Conservation (phyloP, 768 basidiomycete species). For the Neoboletus subvelutipes region DNA sequence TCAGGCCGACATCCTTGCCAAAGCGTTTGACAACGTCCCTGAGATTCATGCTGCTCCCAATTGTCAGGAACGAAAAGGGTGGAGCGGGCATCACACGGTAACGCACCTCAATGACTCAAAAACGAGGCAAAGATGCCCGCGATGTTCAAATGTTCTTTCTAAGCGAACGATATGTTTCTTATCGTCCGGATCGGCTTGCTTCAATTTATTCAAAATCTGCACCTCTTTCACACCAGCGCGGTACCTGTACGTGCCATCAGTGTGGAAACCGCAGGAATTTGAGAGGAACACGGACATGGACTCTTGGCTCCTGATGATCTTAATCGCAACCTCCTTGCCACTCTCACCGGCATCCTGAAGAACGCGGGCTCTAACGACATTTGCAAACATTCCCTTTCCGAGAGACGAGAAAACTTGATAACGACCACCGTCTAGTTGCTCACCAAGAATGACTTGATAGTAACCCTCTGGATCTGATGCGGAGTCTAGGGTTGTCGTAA, state of each 20-base stretch:
- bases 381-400: constrained; percentile 99
- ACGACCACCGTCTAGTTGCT: constrained; percentile 86
- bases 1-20: constrained; percentile 96
- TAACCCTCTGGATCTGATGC: constrained; percentile 95
- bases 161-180: constrained; percentile 96
- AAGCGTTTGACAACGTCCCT: constrained; percentile 98
- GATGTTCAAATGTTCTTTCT: constrained; percentile 93
- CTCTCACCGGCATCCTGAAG: constrained; percentile 58
- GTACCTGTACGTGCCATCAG: constrained; percentile 56
- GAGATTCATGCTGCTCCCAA: constrained; percentile 80
- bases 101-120: constrained; percentile 89
- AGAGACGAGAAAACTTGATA: constrained; percentile 94
- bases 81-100: not conserved
- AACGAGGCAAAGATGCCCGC: constrained; percentile 94
- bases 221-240: constrained; percentile 93
- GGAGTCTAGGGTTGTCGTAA: constrained; percentile 79
- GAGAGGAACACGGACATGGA: constrained; percentile 70
- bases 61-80: constrained; percentile 16
- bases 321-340: constrained; percentile 90
- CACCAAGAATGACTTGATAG: constrained; percentile 91
- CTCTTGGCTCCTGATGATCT: constrained; percentile 94
- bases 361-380: constrained; percentile 88
- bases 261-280: not conserved
- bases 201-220: constrained; percentile 83
- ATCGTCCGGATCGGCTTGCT: constrained; percentile 90